Base-by-base conservation (phyloP, 805 yeast genomes). In the Starmerella cellae region DNA sequence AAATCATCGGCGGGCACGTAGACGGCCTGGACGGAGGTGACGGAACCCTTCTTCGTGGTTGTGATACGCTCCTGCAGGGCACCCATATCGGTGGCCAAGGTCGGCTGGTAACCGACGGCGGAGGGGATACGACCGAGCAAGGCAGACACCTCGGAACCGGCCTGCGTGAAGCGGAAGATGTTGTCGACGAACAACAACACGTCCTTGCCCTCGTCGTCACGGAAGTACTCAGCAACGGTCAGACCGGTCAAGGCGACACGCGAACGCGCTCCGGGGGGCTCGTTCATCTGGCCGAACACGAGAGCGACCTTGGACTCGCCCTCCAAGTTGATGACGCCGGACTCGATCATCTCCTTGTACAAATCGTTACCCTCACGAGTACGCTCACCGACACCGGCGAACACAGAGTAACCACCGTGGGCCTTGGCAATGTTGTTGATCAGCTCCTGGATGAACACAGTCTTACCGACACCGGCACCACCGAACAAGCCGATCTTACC, bases 391-490 rank as follows among this genome's bases (percentile, higher is more conserved):
- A 88, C 98, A 85, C 98, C 98, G 63, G 95, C 82, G 81, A 88
- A 88, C 58, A 88, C 97, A 46, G 97, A 88, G 94, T 88, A 88
- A 82, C 97, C 97, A 84, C 97, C 98, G 71, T 88, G 97, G 64
- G 98, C 97, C 78, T 88, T 91, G 68, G 98, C 98, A 65, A 88
- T 91, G 79, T 88, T 88, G 87, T 91, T 88, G 71, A 88, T 88
- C 75, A 88, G 79, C 75, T 88, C 98, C 77, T 88, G 98, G 73
- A 88, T 88, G 74, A 88, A 88, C 54, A 88, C 98, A 70, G 98
- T 88, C 74, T 88, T 88, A 74, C 98, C 98, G 82, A 88, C 98
- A 88, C 98, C 98, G 70, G 98, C 98, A 88, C 98, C 98, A 77
- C 98, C 98, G 82, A 88, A 88, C 66, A 88, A 79, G 80, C 98